Evolutionary conservation across 495 filamentous ascomycete genomes (phyloP).

Genomic region (Xylaria acuta): DNA sequence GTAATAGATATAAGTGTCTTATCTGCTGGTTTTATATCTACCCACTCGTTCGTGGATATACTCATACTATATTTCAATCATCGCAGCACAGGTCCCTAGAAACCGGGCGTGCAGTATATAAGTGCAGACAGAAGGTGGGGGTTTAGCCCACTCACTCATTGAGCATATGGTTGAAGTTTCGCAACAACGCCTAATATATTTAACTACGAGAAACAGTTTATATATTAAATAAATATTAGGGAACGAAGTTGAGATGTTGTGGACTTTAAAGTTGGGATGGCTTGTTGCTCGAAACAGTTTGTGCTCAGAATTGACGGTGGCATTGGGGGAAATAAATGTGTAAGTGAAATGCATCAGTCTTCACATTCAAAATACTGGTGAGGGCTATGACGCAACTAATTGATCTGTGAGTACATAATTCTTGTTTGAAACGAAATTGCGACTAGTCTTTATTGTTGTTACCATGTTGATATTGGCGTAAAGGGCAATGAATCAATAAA

Average conservation of each 20-base stretch:
- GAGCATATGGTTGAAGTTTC: not conserved
- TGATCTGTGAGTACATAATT: not conserved
- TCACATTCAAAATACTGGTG: not conserved
- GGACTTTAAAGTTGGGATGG: not conserved
- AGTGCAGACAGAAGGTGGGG: not conserved
- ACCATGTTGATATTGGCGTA: not conserved
- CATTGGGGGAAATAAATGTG: not conserved
- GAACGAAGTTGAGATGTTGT: not conserved
- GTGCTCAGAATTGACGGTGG: not conserved
- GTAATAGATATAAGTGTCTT: not conserved
- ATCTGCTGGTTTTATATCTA: not conserved
- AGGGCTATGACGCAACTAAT: not conserved
- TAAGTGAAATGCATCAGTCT: not conserved
- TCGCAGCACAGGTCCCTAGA: not conserved
- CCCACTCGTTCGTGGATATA: not conserved
- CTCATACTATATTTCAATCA: not conserved
- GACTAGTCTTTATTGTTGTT: not conserved
- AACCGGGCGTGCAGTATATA: not conserved
- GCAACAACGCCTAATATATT: not conserved
- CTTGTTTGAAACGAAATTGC: conserved; percentile 7
- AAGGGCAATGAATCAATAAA: conserved; percentile 23
- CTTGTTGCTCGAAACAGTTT: not conserved
- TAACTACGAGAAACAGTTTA: not conserved
- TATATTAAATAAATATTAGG: not conserved
- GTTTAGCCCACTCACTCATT: not conserved